A percentile compares a stretch with the other conserved stretches of the same genome.
These are phyloP conservation scores for Xylariales sp. DNA, from an alignment of 2,329 filamentous ascomycete genomes.

Conservation along the genomic window DNA sequence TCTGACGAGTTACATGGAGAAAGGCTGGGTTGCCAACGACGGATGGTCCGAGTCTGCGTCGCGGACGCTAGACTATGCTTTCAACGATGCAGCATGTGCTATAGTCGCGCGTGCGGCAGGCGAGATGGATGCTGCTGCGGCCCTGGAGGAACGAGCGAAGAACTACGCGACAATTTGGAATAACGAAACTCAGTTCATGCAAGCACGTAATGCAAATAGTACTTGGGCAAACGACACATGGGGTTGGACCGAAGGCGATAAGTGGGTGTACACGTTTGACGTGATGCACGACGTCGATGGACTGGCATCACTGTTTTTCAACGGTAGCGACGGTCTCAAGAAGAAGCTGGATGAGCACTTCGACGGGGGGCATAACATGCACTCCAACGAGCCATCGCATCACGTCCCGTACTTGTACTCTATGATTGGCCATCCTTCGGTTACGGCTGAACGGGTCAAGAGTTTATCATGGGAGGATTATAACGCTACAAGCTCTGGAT, in stretches of 20 bases:
- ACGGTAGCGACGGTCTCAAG: constrained; percentile 30
- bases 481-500: constrained; percentile 39
- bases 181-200: constrained; percentile 39
- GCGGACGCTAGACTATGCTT: constrained; percentile 42
- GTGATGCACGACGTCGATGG: constrained; percentile 41
- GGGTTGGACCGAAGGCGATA: constrained; percentile 45
- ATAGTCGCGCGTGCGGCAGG: constrained; percentile 34
- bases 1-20: constrained; percentile 36
- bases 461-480: constrained; percentile 35
- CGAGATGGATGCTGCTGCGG: constrained; percentile 24
- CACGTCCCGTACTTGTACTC: constrained; percentile 44
- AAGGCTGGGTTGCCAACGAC: constrained; percentile 43
- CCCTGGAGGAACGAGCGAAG: constrained; percentile 30
- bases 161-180: constrained; percentile 41
- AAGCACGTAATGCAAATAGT: constrained; percentile 41
- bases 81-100: constrained; percentile 40
- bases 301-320: constrained; percentile 34
- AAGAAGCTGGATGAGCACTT: constrained; percentile 40
- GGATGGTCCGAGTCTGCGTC: constrained; percentile 41
- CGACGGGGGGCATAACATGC: constrained; percentile 38
- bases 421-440: constrained; percentile 32
- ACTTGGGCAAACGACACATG: constrained; percentile 37
- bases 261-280: constrained; percentile 47
- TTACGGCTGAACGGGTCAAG: constrained; percentile 33
- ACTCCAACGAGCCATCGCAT: constrained; percentile 43